Conservation (phyloP, 108 stramenopile genomes). For the Cyclotella sp. region DNA sequence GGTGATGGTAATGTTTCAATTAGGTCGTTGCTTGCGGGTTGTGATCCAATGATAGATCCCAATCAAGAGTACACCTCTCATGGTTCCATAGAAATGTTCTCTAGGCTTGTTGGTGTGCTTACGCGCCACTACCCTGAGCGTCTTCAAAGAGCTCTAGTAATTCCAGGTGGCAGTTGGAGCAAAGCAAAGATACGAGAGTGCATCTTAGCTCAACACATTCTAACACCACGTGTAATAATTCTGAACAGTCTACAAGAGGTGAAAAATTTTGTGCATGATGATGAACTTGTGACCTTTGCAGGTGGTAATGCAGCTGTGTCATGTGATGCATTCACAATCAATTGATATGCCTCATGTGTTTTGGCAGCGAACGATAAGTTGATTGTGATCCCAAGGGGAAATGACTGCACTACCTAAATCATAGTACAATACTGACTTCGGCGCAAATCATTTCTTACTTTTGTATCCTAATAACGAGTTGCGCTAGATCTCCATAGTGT, state of each 20-base stretch:
- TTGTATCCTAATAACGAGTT: no score
- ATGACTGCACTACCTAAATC: no score
- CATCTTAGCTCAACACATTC: constrained; percentile 31
- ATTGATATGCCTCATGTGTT: no score
- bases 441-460: no score
- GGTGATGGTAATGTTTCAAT: constrained; percentile 6
- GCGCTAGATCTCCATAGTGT: no score
- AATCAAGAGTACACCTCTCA: constrained; percentile 61
- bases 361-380: no score
- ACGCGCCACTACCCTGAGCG: constrained; percentile 73
- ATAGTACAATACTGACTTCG: no score
- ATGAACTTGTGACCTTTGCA: constrained; percentile 54
- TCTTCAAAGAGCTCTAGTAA: constrained; percentile 55
- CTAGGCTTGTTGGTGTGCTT: constrained; percentile 44
- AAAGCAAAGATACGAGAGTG: constrained; percentile 30
- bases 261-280: constrained; percentile 49
- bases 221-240: constrained; percentile 45
- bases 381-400: no score
- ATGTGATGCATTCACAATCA: background rate
- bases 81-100: constrained; percentile 52
- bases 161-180: constrained; percentile 48
- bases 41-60: constrained; percentile 45
- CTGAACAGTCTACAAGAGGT: constrained; percentile 44
- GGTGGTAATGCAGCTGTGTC: constrained; percentile 42
- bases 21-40: background rate